Conservation (phyloP, 116 monocot genomes). For the Phalaenopsis hybrid region DNA sequence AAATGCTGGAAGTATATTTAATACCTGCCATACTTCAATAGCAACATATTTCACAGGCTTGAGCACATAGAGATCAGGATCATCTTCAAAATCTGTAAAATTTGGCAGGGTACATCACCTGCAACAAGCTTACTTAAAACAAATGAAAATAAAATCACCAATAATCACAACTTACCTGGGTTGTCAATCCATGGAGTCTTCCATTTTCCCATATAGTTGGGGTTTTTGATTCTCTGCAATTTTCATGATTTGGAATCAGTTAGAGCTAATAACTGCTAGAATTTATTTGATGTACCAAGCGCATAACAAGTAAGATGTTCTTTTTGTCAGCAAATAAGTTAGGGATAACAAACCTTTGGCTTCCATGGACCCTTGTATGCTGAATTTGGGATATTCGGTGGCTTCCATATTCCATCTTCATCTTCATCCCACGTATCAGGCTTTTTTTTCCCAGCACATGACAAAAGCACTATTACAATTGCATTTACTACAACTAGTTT, state of each 20-base stretch:
- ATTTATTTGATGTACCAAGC: not conserved
- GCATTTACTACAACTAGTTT: not conserved
- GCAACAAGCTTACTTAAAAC: not conserved
- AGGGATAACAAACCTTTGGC: slow-evolving; percentile 49
- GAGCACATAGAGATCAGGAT: slow-evolving; percentile 91
- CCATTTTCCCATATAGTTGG: slow-evolving; percentile 98
- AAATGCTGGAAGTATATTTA: no score
- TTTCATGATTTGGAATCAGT: slow-evolving; percentile 2
- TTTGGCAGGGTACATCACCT: not conserved
- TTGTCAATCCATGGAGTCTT: slow-evolving; percentile 95
- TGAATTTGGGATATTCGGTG: slow-evolving; percentile 85
- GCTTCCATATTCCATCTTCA: slow-evolving; percentile 90
- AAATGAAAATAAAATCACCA: not conserved
- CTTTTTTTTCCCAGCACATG: slow-evolving; percentile 16
- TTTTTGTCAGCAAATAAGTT: not conserved
- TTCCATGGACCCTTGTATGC: slow-evolving; percentile 94
- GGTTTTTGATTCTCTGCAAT: slow-evolving; percentile 90
- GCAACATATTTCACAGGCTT: slow-evolving; percentile 94
- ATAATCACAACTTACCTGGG: slow-evolving; percentile 50
- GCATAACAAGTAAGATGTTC: not conserved
- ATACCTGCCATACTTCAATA: slow-evolving; percentile 98
- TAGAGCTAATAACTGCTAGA: not conserved
- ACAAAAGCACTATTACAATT: not conserved
- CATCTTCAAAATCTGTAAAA: slow-evolving; percentile 95
- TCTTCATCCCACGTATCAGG: slow-evolving; percentile 97